phyloP scores from a whole-genome alignment of 1,284 basidiomycete genomes.

The Sporisorium iseilematis-ciliati region DNA sequence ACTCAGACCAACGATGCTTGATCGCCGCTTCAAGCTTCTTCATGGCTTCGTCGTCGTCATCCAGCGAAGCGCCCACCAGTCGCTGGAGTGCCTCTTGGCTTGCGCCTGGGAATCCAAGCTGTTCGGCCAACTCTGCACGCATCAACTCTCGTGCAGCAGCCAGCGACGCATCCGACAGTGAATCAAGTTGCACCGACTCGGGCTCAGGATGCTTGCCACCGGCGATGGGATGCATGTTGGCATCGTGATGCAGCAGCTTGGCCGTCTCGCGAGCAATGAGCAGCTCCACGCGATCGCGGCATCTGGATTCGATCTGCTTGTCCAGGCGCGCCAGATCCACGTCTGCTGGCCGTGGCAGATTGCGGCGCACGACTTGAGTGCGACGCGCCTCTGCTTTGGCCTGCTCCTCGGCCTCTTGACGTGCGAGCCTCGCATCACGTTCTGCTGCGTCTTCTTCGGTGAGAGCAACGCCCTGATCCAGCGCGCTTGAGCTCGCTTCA shows the following conservation, averaged over 20 bases:
- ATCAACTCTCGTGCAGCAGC: conserved; percentile 80
- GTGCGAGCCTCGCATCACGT: conserved; percentile 82
- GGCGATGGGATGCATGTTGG: conserved; percentile 86
- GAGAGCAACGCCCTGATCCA: conserved; percentile 20
- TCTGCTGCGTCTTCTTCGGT: conserved; percentile 82
- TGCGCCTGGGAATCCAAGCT: conserved; percentile 87
- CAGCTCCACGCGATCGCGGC: conserved; percentile 73
- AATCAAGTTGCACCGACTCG: conserved; percentile 79
- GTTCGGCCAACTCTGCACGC: conserved; percentile 81
- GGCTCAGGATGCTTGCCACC: conserved; percentile 84
- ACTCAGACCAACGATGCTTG: conserved; percentile 74
- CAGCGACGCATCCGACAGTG: conserved; percentile 83
- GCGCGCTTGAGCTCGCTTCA: conserved; percentile 6
- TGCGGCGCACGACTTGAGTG: conserved; percentile 83
- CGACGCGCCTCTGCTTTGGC: conserved; percentile 80
- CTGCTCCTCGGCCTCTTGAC: conserved; percentile 78
- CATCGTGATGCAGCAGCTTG: conserved; percentile 85
- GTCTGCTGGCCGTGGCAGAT: conserved; percentile 86
- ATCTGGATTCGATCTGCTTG: conserved; percentile 63
- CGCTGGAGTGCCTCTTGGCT: conserved; percentile 79
- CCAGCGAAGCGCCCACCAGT: conserved; percentile 38
- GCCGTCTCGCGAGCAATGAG: conserved; percentile 85
- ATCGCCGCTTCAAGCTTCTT: conserved; percentile 71
- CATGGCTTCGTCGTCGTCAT: conserved; percentile 73
- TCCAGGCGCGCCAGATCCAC: conserved; percentile 81